Percentiles rank a stretch among this genome's conserved stretches.
Conservation (phyloP, 1,284 basidiomycete species). For the Chalciporus piperatoides region DNA sequence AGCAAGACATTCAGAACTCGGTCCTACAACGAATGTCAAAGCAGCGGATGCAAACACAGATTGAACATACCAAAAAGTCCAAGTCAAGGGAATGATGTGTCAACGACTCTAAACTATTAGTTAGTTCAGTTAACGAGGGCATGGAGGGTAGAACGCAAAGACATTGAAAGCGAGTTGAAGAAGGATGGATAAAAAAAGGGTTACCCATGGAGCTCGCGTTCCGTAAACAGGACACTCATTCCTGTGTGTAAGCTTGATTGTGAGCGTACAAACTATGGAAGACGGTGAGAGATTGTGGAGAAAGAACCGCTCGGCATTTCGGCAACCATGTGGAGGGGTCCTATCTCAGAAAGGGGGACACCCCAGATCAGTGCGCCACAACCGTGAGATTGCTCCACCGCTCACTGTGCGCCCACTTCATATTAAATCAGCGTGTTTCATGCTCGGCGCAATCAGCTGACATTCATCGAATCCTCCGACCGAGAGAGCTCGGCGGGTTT, state of each 20-base stretch:
- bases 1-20: slow-evolving; percentile 24
- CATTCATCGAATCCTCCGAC: slow-evolving; percentile 32
- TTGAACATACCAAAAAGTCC: slow-evolving; percentile 30
- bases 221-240: slow-evolving; percentile 32
- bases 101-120: slow-evolving; percentile 24
- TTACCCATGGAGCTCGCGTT: slow-evolving; percentile 22
- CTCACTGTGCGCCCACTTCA: slow-evolving; percentile 15
- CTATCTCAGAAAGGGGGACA: slow-evolving; percentile 18
- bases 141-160: slow-evolving; percentile 17
- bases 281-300: slow-evolving; percentile 36
- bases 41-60: slow-evolving; percentile 3
- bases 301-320: slow-evolving; percentile 33
- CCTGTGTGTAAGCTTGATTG: slow-evolving; percentile 33
- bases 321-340: slow-evolving; percentile 20
- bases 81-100: slow-evolving; percentile 30
- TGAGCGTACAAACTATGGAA: slow-evolving; percentile 28
- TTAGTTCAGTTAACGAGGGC: slow-evolving; percentile 29
- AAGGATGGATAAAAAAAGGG: slow-evolving; percentile 19
- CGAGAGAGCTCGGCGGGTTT: slow-evolving; percentile 17
- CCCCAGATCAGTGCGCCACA: slow-evolving; percentile 30
- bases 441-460: slow-evolving; percentile 21
- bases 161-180: slow-evolving; percentile 22
- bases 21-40: slow-evolving; percentile 25
- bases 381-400: slow-evolving; percentile 28
- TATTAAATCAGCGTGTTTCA: slow-evolving; percentile 29